Evolutionary conservation across 1,284 basidiomycete species (phyloP), one percentile per base, ranked within the genome.

Genomic region (Phenoliferia sp.): DNA sequence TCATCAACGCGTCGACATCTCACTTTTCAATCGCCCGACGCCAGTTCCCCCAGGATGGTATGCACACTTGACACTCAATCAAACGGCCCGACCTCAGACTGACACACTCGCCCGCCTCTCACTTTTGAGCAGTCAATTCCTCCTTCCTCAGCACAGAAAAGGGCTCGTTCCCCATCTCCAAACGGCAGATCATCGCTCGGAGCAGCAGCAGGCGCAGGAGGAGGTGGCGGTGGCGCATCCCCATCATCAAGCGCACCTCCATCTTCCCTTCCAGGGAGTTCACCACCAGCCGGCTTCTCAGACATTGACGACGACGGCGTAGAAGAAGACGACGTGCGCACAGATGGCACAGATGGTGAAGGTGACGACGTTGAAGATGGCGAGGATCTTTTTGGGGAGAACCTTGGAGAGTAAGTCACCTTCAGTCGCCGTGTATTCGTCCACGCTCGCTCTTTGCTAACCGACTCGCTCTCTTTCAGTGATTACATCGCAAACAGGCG

Each of bases 331-430:
- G 59, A 65, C 32, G 55, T 66, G 22, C 63, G 62, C 0, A 34
- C 68, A 1, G 71, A 67, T 29, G 69, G 28, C 3, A 58, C 36
- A 7, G 65, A 73, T 31, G 72, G 66, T 6, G 91, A 78, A 34
- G 80, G 81, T 31, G 72, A 64, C 7, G 91, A 78, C 35, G 81
- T 81, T 32, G 80, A 78, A 28, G 91, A 94, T 31, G 93, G 92
- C 39, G 94, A 96, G 79, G 94, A 99, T 81, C 85, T 99, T 32
- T 98, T 95, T 80, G 91, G 85, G 56, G 88, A 95, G 19, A 84
- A 84, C 52, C 80, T 85, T 76, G 81, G 92, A 71, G 87, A 86
- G 92, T 94, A 75, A 77, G 88, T 83, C 31, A 22, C 16, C 56
- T 15, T 33, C 28, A 29, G 26, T 33, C 19, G 29, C 56, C 56